A percentile compares a stretch with the other conserved stretches of the same genome.
Conservation (phyloP, 164 flowering plant species). For the Magnolia kwangsiensis region DNA sequence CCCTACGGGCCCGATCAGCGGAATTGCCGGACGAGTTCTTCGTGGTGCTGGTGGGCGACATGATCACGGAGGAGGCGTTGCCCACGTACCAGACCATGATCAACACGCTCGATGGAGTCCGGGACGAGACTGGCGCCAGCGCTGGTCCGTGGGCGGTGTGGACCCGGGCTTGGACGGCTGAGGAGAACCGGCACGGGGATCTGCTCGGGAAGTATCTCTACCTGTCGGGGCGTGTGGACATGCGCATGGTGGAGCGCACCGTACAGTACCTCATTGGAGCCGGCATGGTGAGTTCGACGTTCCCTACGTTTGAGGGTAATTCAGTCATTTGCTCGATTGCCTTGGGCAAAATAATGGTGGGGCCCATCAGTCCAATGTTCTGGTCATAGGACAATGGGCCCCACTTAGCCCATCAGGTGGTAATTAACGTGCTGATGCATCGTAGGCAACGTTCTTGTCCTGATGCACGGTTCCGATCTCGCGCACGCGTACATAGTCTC, state of each 20-base stretch:
- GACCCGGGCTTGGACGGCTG: constrained; percentile 39
- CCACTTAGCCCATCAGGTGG: no score
- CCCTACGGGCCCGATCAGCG: constrained; percentile 23
- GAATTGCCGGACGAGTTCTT: constrained; percentile 38
- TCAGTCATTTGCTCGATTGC: no score
- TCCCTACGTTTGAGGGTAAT: background rate
- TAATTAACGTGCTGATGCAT: no score
- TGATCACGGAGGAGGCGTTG: constrained; percentile 34
- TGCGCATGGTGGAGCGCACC: constrained; percentile 35
- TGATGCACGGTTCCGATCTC: no score
- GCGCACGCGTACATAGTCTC: no score
- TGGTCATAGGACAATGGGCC: no score
- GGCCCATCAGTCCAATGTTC: no score
- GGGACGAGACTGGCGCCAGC: constrained; percentile 33
- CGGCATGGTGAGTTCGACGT: constrained; percentile 37
- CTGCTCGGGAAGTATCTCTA: constrained; percentile 37
- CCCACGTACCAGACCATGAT: constrained; percentile 38
- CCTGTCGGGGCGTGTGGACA: constrained; percentile 42
- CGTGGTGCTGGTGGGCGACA: constrained; percentile 39
- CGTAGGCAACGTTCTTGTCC: no score
- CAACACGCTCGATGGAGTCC: constrained; percentile 25
- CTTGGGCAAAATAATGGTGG: no score
- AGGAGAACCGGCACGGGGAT: constrained; percentile 30
- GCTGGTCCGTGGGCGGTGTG: constrained; percentile 36
- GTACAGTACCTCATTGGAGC: constrained; percentile 37